Conservation (phyloP, 2,329 filamentous ascomycete genomes). For the Botrytis fragariae region DNA sequence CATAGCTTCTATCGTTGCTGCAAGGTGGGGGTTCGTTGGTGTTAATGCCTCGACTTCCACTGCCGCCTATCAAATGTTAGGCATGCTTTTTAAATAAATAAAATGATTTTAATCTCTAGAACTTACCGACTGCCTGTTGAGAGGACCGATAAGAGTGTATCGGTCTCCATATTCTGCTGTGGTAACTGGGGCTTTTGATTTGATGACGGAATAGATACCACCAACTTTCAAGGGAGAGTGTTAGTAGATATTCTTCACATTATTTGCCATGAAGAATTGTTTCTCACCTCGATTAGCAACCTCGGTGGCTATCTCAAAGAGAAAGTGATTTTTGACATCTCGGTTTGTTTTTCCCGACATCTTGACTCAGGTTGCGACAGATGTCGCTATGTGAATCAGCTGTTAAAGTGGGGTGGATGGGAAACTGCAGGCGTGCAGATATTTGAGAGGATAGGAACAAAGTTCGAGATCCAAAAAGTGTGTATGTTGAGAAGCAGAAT, state of each 20-base stretch:
- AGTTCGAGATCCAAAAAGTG: conserved; percentile 5
- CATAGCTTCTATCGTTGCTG: conserved; percentile 87
- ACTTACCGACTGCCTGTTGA: conserved; percentile 84
- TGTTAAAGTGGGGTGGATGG: conserved; percentile 3
- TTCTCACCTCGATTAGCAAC: conserved; percentile 86
- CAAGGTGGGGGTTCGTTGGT: conserved; percentile 75
- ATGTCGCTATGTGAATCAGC: background rate
- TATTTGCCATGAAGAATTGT: conserved; percentile 17
- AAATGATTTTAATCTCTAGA: background rate
- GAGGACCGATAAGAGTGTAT: conserved; percentile 91
- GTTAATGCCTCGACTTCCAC: conserved; percentile 95
- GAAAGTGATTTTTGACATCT: conserved; percentile 91
- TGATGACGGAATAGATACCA: conserved; percentile 98
- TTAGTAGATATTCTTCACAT: background rate
- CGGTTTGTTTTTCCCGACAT: conserved; percentile 32
- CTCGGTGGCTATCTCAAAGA: conserved; percentile 96
- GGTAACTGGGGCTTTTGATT: conserved; percentile 97
- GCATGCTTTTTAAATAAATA: conserved; percentile 22
- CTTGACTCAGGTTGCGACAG: conserved; percentile 14
- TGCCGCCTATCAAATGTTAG: conserved; percentile 62
- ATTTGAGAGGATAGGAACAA: background rate
- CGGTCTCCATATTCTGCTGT: conserved; percentile 97
- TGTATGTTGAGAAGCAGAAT: background rate
- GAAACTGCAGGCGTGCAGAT: background rate
- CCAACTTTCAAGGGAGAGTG: conserved; percentile 59